Evolutionary conservation across 768 basidiomycete species (phyloP), one percentile per base, ranked within the genome.

Genomic region (Leccinum uliginosum): DNA sequence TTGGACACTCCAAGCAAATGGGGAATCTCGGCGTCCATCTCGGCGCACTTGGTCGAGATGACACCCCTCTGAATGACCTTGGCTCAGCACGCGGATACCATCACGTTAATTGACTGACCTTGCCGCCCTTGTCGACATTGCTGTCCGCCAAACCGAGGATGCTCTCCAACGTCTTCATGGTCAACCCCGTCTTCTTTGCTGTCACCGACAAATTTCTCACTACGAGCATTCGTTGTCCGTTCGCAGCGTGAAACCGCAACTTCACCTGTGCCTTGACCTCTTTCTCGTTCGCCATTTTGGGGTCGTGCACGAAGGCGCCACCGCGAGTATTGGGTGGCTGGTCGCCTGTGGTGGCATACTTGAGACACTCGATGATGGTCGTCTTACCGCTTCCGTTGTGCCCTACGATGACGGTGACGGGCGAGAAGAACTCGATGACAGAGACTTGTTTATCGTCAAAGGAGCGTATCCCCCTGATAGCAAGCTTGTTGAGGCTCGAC

Each of bases 331-430:
- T 96, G 1, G 97, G 92, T 0, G 97, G 97, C 64, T 98, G 89
- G 71, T 98, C 96, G 27, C 97, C 97, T 0, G 97, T 99, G 0
- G 97, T 97, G 11, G 93, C 93, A 70, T 99, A 99, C 78, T 98
- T 98, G 72, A 99, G 83, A 74, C 96, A 98, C 79, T 99, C 97
- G 73, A 99, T 98, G 68, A 98, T 91, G 1, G 96, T 99, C 3
- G 97, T 99, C 76, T 99, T 99, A 45, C 97, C 97, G 64, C 91
- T 94, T 17, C 97, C 97, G 73, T 99, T 99, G 76, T 94, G 91
- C 2, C 97, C 97, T 2, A 98, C 94, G 58, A 99, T 98, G 72
- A 99, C 95, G 0, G 97, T 99, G 54, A 99, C 89, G 7, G 97
- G 97, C 19, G 87, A 86, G 75, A 93, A 98, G 76, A 99, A 99